Base-by-base conservation (phyloP, 2,329 filamentous ascomycete genomes). In the Ophiostoma quercus region DNA sequence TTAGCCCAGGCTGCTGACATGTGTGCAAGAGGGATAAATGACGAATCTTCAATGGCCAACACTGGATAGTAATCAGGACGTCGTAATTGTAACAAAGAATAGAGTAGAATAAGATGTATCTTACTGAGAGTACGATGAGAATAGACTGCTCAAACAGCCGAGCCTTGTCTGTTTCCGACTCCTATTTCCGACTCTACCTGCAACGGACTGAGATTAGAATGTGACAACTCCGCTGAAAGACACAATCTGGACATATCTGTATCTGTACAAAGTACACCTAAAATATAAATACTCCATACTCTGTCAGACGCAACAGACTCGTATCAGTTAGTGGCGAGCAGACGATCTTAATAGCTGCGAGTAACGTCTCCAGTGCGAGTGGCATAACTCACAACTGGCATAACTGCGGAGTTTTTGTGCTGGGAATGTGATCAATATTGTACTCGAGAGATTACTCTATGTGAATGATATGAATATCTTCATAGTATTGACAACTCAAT, bases 101-200 rank as follows among this genome's bases (percentile, higher is more conserved):
- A 41, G 39, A 14, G 12, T 41, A 41, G 2, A 41, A 12, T 14
- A 14, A 41, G 39, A 41, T 12, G 11, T 7, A 39, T 39, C 8
- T 9, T 29, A 29, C 25, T 29, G 25, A 39, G 37, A 39, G 37
- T 39, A 39, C 39, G 11, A 51, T n/a, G 34, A 51, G 43, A 34
- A 34, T 51, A 16, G 47, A 22, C 47, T 22, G 47, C 7, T 47
- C 43, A 47, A 57, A 57, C 51, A 57, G 51, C 51, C 51, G n/a
- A 57, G 51, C 51, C 51, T 57, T 57, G 51, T 57, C n/a, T 25
- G 51, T 57, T 57, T 57, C 22, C 51, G 51, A 57, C 51, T 57
- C 51, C 51, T 29, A 57, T 57, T 57, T 57, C 51, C 51, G 51
- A 57, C 51, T 57, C 51, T 25, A 57, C 1, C 22, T 14, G 7